Evolutionary conservation across 2,329 filamentous ascomycete species (phyloP).

Genomic region (Nigrospora sphaerica): DNA sequence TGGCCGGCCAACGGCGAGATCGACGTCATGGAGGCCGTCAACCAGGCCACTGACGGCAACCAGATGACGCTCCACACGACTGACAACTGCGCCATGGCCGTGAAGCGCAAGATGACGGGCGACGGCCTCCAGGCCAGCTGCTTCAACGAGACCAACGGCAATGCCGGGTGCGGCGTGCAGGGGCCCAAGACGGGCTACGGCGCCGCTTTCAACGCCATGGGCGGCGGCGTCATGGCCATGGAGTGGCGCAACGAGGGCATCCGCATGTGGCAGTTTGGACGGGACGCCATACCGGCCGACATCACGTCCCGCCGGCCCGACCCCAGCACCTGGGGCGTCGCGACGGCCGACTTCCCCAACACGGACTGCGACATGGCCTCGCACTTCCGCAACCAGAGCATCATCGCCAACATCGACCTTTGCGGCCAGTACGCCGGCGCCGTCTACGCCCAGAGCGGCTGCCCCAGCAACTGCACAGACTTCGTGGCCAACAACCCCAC

Average conservation of each 20-base stretch:
- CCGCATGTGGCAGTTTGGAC: slow-evolving; percentile 54
- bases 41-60: slow-evolving; percentile 47
- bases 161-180: slow-evolving; percentile 51
- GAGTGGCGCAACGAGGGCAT: slow-evolving; percentile 56
- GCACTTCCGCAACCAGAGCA: slow-evolving; percentile 59
- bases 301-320: slow-evolving; percentile 46
- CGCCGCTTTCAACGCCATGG: slow-evolving; percentile 39
- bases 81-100: slow-evolving; percentile 41
- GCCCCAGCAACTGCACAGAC: slow-evolving; percentile 47
- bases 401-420: slow-evolving; percentile 59
- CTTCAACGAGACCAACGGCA: slow-evolving; percentile 40
- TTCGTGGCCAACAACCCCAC: slow-evolving; percentile 50
- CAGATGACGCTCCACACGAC: slow-evolving; percentile 54
- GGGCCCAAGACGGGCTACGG: slow-evolving; percentile 40
- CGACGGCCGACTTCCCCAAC: slow-evolving; percentile 57
- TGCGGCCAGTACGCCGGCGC: slow-evolving; percentile 50
- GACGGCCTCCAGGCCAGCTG: slow-evolving; percentile 35
- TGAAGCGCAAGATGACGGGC: slow-evolving; percentile 48
- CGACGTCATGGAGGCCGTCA: slow-evolving; percentile 53
- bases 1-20: slow-evolving; percentile 62
- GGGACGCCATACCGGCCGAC: slow-evolving; percentile 40
- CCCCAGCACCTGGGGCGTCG: slow-evolving; percentile 54
- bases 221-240: slow-evolving; percentile 54
- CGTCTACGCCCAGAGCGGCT: slow-evolving; percentile 37
- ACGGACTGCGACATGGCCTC: slow-evolving; percentile 52